These are phyloP conservation scores for Penicillium taxi DNA, from an alignment of 495 filamentous ascomycete genomes.

Conservation along the genomic window DNA sequence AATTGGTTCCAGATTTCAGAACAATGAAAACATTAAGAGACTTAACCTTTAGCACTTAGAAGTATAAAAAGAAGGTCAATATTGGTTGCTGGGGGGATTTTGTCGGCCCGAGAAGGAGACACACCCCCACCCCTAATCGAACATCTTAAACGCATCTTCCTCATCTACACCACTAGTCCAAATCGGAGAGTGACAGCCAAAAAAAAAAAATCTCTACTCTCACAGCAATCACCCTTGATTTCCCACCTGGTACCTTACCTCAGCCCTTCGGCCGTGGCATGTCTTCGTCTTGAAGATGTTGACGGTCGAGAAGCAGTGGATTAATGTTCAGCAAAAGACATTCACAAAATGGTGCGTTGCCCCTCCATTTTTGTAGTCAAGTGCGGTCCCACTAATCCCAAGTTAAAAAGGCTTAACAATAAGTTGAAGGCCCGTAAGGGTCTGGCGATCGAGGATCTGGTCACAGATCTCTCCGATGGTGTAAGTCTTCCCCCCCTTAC, in stretches of 20 bases:
- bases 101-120: slow-evolving; percentile 6
- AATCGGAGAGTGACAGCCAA: slow-evolving; percentile 1
- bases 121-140: slow-evolving; percentile 13
- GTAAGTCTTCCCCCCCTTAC: slow-evolving; percentile 44
- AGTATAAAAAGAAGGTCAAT: too few species aligned
- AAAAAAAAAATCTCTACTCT: background rate
- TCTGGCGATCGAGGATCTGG: slow-evolving; percentile 71
- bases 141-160: slow-evolving; percentile 3
- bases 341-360: slow-evolving; percentile 85
- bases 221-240: slow-evolving; percentile 2
- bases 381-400: too few species aligned
- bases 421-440: slow-evolving; percentile 75
- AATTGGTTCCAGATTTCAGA: too few species aligned
- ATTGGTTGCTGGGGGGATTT: slow-evolving; percentile 19
- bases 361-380: too few species aligned
- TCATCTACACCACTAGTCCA: slow-evolving; percentile 1
- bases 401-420: slow-evolving; percentile 72
- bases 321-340: slow-evolving; percentile 97
- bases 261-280: slow-evolving; percentile 35
- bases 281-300: slow-evolving; percentile 43
- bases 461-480: slow-evolving; percentile 84
- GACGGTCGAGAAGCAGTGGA: slow-evolving; percentile 79
- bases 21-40: background rate
- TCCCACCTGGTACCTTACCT: slow-evolving; percentile 3
- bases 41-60: too few species aligned